A percentile compares a stretch with the other conserved stretches of the same genome.
Evolutionary conservation across 768 basidiomycete genomes (phyloP).

Genomic region (Pleurotus ostreatus): DNA sequence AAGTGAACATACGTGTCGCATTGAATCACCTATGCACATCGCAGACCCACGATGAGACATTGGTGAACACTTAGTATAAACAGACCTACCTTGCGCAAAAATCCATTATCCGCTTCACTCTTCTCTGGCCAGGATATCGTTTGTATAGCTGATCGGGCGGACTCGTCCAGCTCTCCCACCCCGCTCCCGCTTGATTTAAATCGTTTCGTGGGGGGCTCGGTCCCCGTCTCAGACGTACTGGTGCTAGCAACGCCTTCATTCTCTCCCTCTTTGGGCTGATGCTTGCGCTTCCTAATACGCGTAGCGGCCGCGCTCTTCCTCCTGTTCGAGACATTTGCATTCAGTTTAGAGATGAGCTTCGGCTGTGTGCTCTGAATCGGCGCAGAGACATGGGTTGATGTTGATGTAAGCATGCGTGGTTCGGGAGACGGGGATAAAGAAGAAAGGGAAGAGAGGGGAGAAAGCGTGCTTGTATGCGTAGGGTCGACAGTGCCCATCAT

Average conservation of each 20-base stretch:
- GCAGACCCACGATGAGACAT: not conserved
- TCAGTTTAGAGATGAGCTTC: not conserved
- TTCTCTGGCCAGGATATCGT: constrained; percentile 22
- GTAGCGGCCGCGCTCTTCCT: not conserved
- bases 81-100: constrained; percentile 21
- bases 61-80: not conserved
- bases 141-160: not conserved
- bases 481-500: not conserved
- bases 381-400: not conserved
- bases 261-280: not conserved
- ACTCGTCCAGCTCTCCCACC: not conserved
- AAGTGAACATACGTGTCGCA: constrained; percentile 17
- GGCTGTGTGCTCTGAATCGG: too few relatives aligned
- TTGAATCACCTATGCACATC: constrained; percentile 22
- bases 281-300: constrained; percentile 10
- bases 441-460: constrained; percentile 1
- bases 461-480: not conserved
- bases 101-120: constrained; percentile 18
- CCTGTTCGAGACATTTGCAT: not conserved
- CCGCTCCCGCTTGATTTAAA: not conserved
- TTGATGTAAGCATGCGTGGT: not conserved
- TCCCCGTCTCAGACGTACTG: not conserved
- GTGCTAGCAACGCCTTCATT: not conserved
- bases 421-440: not conserved
- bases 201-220: not conserved